Percentiles rank a stretch among this genome's conserved stretches.
These are phyloP conservation scores for Leishmania tarentolae DNA, from an alignment of 208 protist species.

Conservation along the genomic window DNA sequence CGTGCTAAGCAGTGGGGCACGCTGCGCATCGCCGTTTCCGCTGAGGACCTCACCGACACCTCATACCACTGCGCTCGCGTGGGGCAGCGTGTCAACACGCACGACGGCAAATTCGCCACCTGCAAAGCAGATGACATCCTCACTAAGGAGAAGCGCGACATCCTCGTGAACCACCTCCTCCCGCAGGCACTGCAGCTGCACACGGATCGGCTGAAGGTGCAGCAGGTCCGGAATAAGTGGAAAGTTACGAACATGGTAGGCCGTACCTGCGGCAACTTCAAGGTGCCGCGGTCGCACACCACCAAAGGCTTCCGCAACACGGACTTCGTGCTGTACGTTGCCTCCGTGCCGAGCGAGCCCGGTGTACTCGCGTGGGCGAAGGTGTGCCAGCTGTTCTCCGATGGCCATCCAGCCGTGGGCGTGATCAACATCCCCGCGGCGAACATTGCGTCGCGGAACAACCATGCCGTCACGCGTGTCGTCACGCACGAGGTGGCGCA, in stretches of 20 bases:
- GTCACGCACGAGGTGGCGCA: conserved; percentile 86
- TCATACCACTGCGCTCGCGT: conserved; percentile 43
- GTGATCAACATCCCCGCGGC: no score
- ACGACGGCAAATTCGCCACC: no score
- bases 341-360: conserved; percentile 30
- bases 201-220: conserved; percentile 43
- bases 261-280: neutral
- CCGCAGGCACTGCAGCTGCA: conserved; percentile 55
- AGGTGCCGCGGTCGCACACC: conserved; percentile 28
- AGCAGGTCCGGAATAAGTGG: conserved; percentile 16
- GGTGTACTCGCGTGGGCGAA: conserved; percentile 47
- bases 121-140: conserved; percentile 31
- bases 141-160: conserved; percentile 17
- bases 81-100: conserved; percentile 20
- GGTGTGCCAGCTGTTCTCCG: conserved; percentile 34
- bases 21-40: conserved; percentile 47
- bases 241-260: conserved; percentile 10
- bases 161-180: conserved; percentile 43
- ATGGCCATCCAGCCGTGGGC: no score
- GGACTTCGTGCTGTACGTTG: conserved; percentile 77
- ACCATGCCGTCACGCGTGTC: conserved; percentile 27
- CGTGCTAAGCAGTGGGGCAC: conserved; percentile 20
- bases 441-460: no score
- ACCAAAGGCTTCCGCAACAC: conserved; percentile 36
- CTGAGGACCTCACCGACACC: conserved; percentile 31